Evolutionary conservation across 768 basidiomycete genomes (phyloP).

Genomic region (Xerocomellus amylosporus): DNA sequence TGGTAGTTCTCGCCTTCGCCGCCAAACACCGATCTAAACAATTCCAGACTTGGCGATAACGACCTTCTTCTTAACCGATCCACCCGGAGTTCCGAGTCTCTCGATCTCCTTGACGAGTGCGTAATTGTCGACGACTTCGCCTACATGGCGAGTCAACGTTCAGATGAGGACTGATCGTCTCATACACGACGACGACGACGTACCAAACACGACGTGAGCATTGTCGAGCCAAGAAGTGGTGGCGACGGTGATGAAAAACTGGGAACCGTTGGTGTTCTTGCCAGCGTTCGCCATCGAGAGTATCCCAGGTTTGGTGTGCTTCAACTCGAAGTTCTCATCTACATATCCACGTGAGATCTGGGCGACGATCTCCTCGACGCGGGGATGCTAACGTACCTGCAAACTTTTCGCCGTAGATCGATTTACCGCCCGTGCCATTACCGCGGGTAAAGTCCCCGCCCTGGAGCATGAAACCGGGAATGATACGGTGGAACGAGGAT

Average conservation of each 20-base stretch:
- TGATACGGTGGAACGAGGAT: slow-evolving; percentile 75
- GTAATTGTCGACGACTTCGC: slow-evolving; percentile 3
- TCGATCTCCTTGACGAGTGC: neutral
- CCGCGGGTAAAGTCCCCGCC: slow-evolving; percentile 82
- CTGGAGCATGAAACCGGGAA: slow-evolving; percentile 85
- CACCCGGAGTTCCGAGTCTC: neutral
- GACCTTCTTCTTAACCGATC: too few relatives aligned
- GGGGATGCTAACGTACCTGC: slow-evolving; percentile 38
- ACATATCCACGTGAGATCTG: slow-evolving; percentile 25
- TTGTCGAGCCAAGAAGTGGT: slow-evolving; percentile 38
- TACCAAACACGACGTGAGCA: slow-evolving; percentile 18
- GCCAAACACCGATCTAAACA: too few relatives aligned
- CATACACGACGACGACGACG: neutral
- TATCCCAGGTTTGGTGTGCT: slow-evolving; percentile 67
- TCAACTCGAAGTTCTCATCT: slow-evolving; percentile 84
- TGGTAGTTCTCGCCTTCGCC: too few relatives aligned
- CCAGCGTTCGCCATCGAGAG: slow-evolving; percentile 83
- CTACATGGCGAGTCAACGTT: neutral
- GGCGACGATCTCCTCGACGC: neutral
- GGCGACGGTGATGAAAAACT: slow-evolving; percentile 91
- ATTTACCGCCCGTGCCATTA: slow-evolving; percentile 78
- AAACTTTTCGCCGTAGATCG: slow-evolving; percentile 72
- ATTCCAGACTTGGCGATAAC: too few relatives aligned
- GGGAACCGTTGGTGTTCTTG: slow-evolving; percentile 80
- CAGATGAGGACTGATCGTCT: neutral